Evolutionary conservation across 2,329 filamentous ascomycete genomes (phyloP), one percentile per base, ranked within the genome.

Genomic region (Lachnellula cervina): DNA sequence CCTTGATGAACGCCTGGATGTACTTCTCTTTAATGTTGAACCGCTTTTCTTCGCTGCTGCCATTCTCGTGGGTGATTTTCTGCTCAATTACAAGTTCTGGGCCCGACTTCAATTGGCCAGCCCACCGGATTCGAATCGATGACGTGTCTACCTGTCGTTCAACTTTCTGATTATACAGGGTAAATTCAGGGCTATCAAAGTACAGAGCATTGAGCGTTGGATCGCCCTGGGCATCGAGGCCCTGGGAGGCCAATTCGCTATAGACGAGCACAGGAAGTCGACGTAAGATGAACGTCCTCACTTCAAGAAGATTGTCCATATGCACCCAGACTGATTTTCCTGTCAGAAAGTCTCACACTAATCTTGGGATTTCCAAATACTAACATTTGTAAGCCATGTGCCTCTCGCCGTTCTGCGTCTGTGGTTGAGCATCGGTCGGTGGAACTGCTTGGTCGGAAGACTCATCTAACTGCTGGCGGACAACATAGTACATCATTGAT

Each of bases 11-110:
- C 1, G 86, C 79, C 71, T 92, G 86, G 59, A 97, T 80, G 69
- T 97, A 96, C 72, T 97, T 97, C 68, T 92, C 88, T 76, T 99
- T 99, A 73, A 97, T 89, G 21, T 82, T 77, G 65, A 97, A 89
- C 63, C 86, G 85, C 64, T 85, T 82, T 70, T 96, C 91, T 62
- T 88, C 84, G 71, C 88, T 94, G 53, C 79, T 82, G 60, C 90
- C 87, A 63, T 88, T 87, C 49, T 88, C 83, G 55, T 86, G 82
- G 54, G 95, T 84, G 11, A 84, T 87, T 78, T 97, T 99, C 73
- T 96, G 90, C 76, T 97, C 94, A 38, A 97, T 74, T 60, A 85
- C 81, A 53, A 99, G 87, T 54, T 94, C 88, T 0, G 91, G 89
- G 65, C 86, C 86, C 45, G 88, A 78, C 55, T 80, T 82, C 49